Evolutionary conservation across 306 rosid genomes (phyloP).

Genomic region (Rosa lucieae): DNA sequence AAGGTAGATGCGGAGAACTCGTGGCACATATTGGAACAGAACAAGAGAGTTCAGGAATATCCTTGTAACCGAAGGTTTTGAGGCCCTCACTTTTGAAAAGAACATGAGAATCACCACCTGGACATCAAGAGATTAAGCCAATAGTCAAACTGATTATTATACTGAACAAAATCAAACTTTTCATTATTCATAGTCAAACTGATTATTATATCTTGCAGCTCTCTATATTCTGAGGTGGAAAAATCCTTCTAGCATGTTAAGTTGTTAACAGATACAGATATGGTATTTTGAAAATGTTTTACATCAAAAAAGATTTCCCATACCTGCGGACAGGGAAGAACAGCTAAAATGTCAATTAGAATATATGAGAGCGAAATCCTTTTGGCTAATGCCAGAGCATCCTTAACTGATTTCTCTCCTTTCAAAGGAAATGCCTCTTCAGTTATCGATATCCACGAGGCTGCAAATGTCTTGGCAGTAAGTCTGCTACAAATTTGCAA

Average conservation of each 20-base stretch:
- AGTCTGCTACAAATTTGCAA: slow-evolving; percentile 12
- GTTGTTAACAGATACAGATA: neutral
- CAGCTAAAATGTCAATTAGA: slow-evolving; percentile 3
- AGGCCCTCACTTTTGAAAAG: slow-evolving; percentile 9
- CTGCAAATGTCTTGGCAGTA: slow-evolving; percentile 14
- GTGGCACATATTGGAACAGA: slow-evolving; percentile 14
- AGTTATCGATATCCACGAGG: slow-evolving; percentile 1
- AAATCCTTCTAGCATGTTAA: neutral
- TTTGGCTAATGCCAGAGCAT: slow-evolving; percentile 8
- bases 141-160: neutral
- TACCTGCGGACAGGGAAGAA: slow-evolving; percentile 18
- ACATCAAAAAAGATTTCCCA: neutral
- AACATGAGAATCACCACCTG: slow-evolving; percentile 10
- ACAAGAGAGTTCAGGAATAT: neutral
- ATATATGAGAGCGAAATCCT: neutral
- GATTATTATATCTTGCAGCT: no score
- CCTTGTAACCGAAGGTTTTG: neutral
- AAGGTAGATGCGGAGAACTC: slow-evolving; percentile 12
- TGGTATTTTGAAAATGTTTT: neutral
- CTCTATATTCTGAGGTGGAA: neutral
- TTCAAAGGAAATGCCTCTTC: slow-evolving; percentile 11
- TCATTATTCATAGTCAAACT: neutral
- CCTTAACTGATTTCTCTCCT: slow-evolving; percentile 8
- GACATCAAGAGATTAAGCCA: neutral
- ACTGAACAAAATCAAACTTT: neutral